Percentiles rank a stretch among this genome's conserved stretches.
Evolutionary conservation across 202 grass and related monocot species (phyloP).

Genomic region (Carex arenaria): DNA sequence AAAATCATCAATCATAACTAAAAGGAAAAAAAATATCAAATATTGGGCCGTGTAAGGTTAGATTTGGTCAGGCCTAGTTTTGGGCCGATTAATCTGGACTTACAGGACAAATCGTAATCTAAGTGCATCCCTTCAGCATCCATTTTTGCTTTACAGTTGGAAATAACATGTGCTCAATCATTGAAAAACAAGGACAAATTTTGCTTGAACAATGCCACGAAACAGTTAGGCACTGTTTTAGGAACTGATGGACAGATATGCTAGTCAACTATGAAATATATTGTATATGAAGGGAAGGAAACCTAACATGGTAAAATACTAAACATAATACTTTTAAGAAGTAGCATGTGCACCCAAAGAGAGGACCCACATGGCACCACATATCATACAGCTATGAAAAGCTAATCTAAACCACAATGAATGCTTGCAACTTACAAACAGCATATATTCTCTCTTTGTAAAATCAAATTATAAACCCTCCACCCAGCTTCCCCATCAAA

Average conservation of each 20-base stretch:
- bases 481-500: neutral
- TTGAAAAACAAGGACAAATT: neutral
- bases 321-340: constrained; percentile 2
- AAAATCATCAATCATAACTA: neutral
- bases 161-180: constrained; percentile 3
- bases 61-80: neutral
- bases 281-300: neutral
- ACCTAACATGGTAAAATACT: constrained; percentile 21
- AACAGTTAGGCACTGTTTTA: neutral
- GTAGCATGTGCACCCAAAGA: constrained; percentile 25
- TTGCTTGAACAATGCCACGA: neutral
- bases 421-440: constrained; percentile 22
- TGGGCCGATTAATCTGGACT: neutral
- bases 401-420: constrained; percentile 14
- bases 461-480: constrained; percentile 13
- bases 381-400: constrained; percentile 20
- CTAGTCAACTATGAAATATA: neutral
- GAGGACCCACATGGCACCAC: constrained; percentile 22
- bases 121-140: neutral
- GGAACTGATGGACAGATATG: neutral
- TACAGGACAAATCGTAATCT: neutral
- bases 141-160: neutral
- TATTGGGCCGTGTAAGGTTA: neutral
- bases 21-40: neutral
- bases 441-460: constrained; percentile 23